These are phyloP conservation scores for Diaporthe australafricana DNA, from an alignment of 2,329 filamentous ascomycete genomes.

Conservation along the genomic window DNA sequence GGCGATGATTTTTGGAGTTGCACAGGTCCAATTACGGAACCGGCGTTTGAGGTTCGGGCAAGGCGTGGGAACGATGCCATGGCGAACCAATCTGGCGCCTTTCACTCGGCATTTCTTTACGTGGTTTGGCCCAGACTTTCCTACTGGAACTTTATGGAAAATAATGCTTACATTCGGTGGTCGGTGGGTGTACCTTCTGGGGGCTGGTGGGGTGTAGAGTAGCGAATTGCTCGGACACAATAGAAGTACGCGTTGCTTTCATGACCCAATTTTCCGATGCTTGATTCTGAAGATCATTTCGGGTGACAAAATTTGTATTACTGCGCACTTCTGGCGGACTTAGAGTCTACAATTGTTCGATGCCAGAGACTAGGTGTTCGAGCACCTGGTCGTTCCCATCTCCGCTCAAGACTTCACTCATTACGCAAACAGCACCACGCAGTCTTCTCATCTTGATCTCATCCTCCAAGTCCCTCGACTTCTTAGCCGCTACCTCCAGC, in stretches of 20 bases:
- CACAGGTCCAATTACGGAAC: slow-evolving; percentile 2
- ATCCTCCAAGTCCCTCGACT: slow-evolving; percentile 84
- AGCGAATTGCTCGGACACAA: neutral
- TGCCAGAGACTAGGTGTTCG: slow-evolving; percentile 64
- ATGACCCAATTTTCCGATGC: neutral
- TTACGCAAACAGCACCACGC: slow-evolving; percentile 56
- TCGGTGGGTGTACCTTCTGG: slow-evolving; percentile 13
- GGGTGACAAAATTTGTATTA: neutral
- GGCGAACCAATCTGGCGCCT: neutral
- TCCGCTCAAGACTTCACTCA: slow-evolving; percentile 55
- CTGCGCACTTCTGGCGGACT: neutral
- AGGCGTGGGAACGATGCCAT: neutral
- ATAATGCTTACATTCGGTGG: slow-evolving; percentile 1
- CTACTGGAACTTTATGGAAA: neutral
- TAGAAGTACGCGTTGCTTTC: slow-evolving; percentile 19
- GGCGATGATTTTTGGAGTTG: neutral
- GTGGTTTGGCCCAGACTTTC: neutral
- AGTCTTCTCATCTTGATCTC: slow-evolving; percentile 74
- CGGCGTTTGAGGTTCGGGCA: slow-evolving; percentile 14
- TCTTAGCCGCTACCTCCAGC: slow-evolving; percentile 81
- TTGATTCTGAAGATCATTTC: neutral
- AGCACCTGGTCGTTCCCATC: slow-evolving; percentile 53
- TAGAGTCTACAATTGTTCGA: slow-evolving; percentile 64
- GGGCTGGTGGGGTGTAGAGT: neutral
- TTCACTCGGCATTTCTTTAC: neutral